Percentiles rank a stretch among this genome's conserved stretches.
Evolutionary conservation across 345 rosid genomes (phyloP).

Genomic region (Aegle marmelos): DNA sequence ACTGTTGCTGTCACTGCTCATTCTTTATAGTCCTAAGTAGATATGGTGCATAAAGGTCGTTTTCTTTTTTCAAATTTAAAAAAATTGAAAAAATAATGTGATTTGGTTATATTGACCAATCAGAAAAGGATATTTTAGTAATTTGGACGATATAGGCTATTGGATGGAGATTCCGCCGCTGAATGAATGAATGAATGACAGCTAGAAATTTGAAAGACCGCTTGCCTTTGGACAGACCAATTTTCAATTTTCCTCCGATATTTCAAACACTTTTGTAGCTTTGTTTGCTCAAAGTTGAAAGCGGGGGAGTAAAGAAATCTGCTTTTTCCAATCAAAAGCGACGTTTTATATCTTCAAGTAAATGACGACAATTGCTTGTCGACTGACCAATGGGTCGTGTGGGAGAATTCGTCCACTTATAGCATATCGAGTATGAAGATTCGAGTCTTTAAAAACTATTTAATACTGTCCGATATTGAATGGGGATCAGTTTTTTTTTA

Average conservation of each 20-base stretch:
- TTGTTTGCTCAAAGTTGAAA: neutral
- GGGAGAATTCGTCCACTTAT: too few species aligned
- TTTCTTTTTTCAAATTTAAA: too few species aligned
- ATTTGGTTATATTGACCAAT: neutral
- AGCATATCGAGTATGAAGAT: too few species aligned
- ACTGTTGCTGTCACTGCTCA: too few species aligned
- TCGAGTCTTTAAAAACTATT: too few species aligned
- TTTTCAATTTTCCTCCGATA: neutral
- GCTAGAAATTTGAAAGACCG: neutral
- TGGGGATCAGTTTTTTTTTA: too few species aligned
- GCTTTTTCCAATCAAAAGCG: constrained; percentile 4
- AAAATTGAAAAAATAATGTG: too few species aligned
- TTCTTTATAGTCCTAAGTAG: neutral
- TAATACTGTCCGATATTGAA: too few species aligned
- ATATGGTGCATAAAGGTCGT: too few species aligned
- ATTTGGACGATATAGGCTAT: neutral
- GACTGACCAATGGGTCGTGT: too few species aligned
- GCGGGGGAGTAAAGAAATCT: neutral
- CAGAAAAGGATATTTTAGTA: neutral
- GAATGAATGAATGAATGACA: neutral
- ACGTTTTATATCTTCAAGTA: neutral
- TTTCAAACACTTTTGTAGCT: neutral
- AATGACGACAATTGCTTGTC: neutral
- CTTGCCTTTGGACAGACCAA: neutral
- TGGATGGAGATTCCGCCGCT: neutral